Evolutionary conservation across 2,329 filamentous ascomycete species (phyloP), one percentile per base, ranked within the genome.

Genomic region (Penicillium sumatraense): DNA sequence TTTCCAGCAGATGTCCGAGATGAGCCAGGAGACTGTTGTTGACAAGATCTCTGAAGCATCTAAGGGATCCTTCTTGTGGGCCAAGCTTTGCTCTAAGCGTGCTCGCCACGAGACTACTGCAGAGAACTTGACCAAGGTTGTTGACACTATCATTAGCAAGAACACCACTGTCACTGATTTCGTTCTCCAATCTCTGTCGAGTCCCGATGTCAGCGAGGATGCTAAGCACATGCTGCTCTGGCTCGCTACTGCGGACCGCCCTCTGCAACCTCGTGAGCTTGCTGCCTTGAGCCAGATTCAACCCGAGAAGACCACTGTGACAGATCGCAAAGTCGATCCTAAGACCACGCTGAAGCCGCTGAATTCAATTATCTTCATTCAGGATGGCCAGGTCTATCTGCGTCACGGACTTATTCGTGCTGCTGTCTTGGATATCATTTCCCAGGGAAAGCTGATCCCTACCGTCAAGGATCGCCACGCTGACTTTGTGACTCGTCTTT

Each of bases 61-160:
- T 5, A 62, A 68, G 9, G 70, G 73, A 8, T 76, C 74, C 5
- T 75, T 77, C 53, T 66, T 76, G 0, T 75, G 72, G 69, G 74
- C 72, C 3, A 77, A 74, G 57, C 64, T 76, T 6, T 68, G 66
- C 8, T 51, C 69, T 1, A 72, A 72, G 57, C 62, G 60, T 14
- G 56, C 70, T 24, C 64, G 67, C 18, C 56, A 59, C n/a, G 73
- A 73, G 53, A 52, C 59, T 16, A 57, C 53, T 1, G 45, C 60
- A 0, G 66, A 74, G 13, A 60, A 35, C 7, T 51, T 75, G 6
- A 44, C 47, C 20, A 72, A 71, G 56, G 60, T 65, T 0, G 59
- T 75, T 1, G 71, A 74, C 8, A 53, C 44, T 3, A 18, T 76
- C 0, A 38, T 65, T 1, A 65, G 56, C 18, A 55, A 60, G 3